Conservation (phyloP, 768 basidiomycete genomes). For the Hortiboletus flavorubellus region DNA sequence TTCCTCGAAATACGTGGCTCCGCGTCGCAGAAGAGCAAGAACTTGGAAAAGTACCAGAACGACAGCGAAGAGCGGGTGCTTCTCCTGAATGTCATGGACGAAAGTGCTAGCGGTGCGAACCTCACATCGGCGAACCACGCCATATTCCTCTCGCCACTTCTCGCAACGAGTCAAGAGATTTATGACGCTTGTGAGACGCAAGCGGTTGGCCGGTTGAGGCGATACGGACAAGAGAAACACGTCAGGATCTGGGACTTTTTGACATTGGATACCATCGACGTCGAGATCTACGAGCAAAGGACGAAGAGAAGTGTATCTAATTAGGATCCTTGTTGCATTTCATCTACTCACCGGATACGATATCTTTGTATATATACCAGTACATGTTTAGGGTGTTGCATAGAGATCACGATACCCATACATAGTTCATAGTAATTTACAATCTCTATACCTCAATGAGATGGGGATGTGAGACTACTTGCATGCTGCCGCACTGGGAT, state of each 20-base stretch:
- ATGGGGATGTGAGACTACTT: not conserved
- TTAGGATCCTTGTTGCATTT: slow-evolving; percentile 16
- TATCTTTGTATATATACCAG: slow-evolving; percentile 8
- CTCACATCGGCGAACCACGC: slow-evolving; percentile 92
- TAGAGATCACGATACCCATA: not conserved
- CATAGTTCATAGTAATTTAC: not conserved
- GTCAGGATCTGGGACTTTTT: slow-evolving; percentile 83
- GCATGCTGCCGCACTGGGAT: not conserved
- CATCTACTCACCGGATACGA: slow-evolving; percentile 7
- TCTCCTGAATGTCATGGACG: slow-evolving; percentile 89
- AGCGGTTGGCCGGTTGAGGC: slow-evolving; percentile 77
- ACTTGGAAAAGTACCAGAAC: slow-evolving; percentile 83
- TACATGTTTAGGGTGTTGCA: not conserved
- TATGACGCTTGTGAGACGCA: slow-evolving; percentile 84
- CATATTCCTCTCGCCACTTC: slow-evolving; percentile 89
- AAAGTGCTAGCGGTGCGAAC: slow-evolving; percentile 92
- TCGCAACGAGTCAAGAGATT: slow-evolving; percentile 76
- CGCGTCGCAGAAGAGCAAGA: slow-evolving; percentile 74
- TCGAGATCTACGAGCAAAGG: slow-evolving; percentile 69
- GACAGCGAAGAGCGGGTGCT: slow-evolving; percentile 74
- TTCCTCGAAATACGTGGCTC: slow-evolving; percentile 82
- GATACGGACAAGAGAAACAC: slow-evolving; percentile 78
- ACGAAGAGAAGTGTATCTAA: slow-evolving; percentile 25
- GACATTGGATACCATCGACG: slow-evolving; percentile 85
- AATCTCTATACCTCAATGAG: not conserved